Base-by-base conservation (phyloP, 305 asterid species). In the Petunia hybrid region DNA sequence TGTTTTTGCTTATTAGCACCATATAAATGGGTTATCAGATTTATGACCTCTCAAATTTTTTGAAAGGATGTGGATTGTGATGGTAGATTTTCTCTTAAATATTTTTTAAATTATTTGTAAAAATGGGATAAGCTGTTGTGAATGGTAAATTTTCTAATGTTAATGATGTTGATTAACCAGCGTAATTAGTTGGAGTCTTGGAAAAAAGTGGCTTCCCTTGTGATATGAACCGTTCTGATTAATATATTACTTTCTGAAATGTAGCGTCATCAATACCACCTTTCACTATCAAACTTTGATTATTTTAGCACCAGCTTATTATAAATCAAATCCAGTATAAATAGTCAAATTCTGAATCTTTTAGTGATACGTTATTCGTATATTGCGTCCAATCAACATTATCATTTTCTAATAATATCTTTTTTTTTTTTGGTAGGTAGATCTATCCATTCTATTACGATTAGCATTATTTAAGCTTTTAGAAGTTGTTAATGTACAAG, bases 141-240 rank as follows among this genome's bases (percentile, higher is more conserved):
- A 4, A 43, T 6, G 53, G 53, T 66, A 40, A 14, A 68, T 42
- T 41, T 68, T 68, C 56, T 16, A 16, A 45, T 43, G 22, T 66
- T 68, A 48, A 42, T 45, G 77, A 70, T 70, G 77, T 45, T 70
- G 77, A 70, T 70, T 2, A 70, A 46, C 60, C 22, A 70, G 5
- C 77, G 60, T 45, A 70, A 70, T 70, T 70, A 70, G 77, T 70
- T 70, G 77, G 22, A 70, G 77, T 41, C 60, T 9, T 22, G n/a
- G 77, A 10, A 70, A 70, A 69, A 70, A 2, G 60, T 22, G 60
- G 46, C 77, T 46, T 46, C 31, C 59, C 60, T 69, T 70, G 77
- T 57, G 14, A 5, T n/a, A 57, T 5, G 36, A n/a, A n/a, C 60
- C 38, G 42, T 9, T 70, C 10, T 22, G 5, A 22, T 70, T 8